Conservation (phyloP, 2,329 filamentous ascomycete genomes). For the Drechslera avenae region DNA sequence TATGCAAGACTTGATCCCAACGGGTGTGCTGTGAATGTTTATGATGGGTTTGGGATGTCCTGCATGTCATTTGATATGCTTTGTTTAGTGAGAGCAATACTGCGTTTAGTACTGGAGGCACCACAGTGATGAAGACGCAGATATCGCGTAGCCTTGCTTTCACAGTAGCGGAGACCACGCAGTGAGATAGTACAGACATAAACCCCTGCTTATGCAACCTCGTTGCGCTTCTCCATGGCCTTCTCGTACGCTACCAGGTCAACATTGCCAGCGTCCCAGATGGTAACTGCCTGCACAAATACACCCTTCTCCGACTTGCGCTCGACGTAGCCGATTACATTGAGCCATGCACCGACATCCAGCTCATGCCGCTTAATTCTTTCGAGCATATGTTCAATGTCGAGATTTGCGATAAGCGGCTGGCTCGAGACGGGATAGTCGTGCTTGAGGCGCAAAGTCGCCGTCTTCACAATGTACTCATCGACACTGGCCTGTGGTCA, state of each 20-base stretch:
- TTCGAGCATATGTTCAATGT: slow-evolving; percentile 73
- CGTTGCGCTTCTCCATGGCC: slow-evolving; percentile 42
- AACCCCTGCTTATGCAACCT: background rate
- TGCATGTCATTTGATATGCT: no score
- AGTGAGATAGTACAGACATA: no score
- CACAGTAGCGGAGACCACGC: no score
- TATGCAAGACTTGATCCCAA: background rate
- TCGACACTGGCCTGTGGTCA: slow-evolving; percentile 57
- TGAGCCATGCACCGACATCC: slow-evolving; percentile 82
- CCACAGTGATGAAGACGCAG: no score
- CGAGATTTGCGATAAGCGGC: slow-evolving; percentile 63
- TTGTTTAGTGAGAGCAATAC: no score
- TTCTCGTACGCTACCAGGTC: slow-evolving; percentile 73
- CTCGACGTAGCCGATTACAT: slow-evolving; percentile 79
- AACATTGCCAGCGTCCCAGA: slow-evolving; percentile 78
- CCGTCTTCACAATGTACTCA: slow-evolving; percentile 62
- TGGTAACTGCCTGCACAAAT: slow-evolving; percentile 72
- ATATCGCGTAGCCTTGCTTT: no score
- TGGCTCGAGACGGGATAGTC: slow-evolving; percentile 57
- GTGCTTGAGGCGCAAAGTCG: slow-evolving; percentile 71
- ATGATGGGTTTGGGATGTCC: no score
- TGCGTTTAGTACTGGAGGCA: no score
- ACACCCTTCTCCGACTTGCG: slow-evolving; percentile 37
- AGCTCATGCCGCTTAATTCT: slow-evolving; percentile 67
- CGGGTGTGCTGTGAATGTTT: no score